Conservation (phyloP, 2,329 filamentous ascomycete genomes). For the Pseudogymnoascus sp. region DNA sequence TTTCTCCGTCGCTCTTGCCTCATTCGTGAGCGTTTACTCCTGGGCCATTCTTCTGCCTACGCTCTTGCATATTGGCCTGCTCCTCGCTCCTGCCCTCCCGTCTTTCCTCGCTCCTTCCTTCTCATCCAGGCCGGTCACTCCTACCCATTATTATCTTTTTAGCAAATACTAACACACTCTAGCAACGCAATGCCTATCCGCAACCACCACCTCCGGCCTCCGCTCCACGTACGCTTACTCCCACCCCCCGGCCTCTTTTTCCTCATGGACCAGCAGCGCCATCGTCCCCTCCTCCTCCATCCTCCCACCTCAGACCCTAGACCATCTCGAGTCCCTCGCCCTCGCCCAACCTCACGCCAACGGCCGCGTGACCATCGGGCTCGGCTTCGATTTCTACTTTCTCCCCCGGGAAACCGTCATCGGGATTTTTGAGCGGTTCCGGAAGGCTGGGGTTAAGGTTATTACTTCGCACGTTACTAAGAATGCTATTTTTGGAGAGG, state of each 20-base stretch:
- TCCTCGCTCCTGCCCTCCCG: slow-evolving; percentile 10
- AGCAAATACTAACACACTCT: not conserved
- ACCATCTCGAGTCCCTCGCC: slow-evolving; percentile 30
- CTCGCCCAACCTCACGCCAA: slow-evolving; percentile 23
- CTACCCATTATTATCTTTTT: not conserved
- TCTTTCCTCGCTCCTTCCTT: not conserved
- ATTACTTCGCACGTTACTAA: slow-evolving; percentile 34
- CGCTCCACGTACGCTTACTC: slow-evolving; percentile 38
- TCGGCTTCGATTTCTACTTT: slow-evolving; percentile 37
- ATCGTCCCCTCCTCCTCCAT: slow-evolving; percentile 18
- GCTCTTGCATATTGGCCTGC: not conserved
- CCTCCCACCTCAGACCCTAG: slow-evolving; percentile 31
- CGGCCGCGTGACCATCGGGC: slow-evolving; percentile 33
- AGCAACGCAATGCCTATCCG: slow-evolving; percentile 29
- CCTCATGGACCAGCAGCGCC: slow-evolving; percentile 25
- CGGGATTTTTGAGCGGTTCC: slow-evolving; percentile 30
- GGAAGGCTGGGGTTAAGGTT: slow-evolving; percentile 30
- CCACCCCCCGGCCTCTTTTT: slow-evolving; percentile 25
- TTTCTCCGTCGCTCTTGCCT: too few species aligned
- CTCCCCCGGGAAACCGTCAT: slow-evolving; percentile 31
- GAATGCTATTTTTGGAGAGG: slow-evolving; percentile 9
- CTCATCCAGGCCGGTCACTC: not conserved
- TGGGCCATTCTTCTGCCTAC: not conserved
- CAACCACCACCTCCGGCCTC: slow-evolving; percentile 36
- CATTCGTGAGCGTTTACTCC: not conserved